phyloP scores from a whole-genome alignment of 1,139 yeast species.

The Citeromyces siamensis region DNA sequence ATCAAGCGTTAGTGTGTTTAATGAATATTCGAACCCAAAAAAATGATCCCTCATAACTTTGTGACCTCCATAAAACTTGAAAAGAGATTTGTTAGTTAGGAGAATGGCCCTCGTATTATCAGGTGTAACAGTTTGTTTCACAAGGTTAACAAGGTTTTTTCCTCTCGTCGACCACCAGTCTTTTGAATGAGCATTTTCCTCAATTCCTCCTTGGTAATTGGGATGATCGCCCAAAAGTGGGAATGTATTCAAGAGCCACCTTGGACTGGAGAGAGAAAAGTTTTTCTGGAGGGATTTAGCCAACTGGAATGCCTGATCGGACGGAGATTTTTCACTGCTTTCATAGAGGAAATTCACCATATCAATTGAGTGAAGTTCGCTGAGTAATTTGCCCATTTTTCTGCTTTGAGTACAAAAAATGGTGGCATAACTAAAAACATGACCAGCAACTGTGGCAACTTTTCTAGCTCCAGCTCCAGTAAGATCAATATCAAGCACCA shows the following conservation, averaged over 20 bases:
- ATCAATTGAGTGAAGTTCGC: conserved; percentile 32
- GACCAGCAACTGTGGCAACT: conserved; percentile 18
- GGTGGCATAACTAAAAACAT: conserved; percentile 14
- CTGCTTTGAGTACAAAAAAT: conserved; percentile 15
- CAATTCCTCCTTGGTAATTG: conserved; percentile 15
- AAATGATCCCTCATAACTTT: conserved; percentile 16
- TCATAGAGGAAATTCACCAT: conserved; percentile 29
- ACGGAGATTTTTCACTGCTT: conserved; percentile 21
- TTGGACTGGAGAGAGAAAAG: conserved; percentile 16
- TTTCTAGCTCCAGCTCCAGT: conserved; percentile 27
- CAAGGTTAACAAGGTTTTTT: conserved; percentile 18
- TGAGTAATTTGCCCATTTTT: conserved; percentile 24
- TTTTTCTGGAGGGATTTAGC: conserved; percentile 25
- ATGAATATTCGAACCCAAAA: conserved; percentile 23
- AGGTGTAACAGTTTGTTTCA: conserved; percentile 16
- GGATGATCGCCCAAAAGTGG: conserved; percentile 20
- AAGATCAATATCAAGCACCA: conserved; percentile 31
- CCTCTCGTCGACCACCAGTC: conserved; percentile 29
- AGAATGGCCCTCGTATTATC: conserved; percentile 21
- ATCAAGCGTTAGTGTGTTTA: not conserved
- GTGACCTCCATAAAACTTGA: conserved; percentile 5
- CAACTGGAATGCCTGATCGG: conserved; percentile 31
- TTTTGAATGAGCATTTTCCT: conserved; percentile 17
- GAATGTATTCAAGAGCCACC: conserved; percentile 28
- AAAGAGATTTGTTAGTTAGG: conserved; percentile 15